Evolutionary conservation across 2,329 filamentous ascomycete species (phyloP).

Genomic region (Claviceps paspali): DNA sequence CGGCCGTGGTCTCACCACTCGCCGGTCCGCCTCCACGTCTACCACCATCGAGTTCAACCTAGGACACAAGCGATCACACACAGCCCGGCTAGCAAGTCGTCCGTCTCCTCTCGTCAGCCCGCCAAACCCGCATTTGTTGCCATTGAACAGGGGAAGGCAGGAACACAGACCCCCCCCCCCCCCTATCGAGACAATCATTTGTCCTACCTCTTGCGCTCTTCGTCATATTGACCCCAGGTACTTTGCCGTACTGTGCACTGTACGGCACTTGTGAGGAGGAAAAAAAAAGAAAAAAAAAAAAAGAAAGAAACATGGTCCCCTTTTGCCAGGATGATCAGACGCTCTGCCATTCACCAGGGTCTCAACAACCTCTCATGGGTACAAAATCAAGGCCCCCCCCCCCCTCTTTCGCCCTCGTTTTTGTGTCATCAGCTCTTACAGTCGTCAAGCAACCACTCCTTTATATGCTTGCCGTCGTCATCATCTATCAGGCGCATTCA

Average conservation of each 20-base stretch:
- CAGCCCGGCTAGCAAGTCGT: neutral
- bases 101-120: neutral
- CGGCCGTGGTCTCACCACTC: constrained; percentile 11
- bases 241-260: constrained; percentile 1
- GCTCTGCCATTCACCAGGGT: constrained; percentile 11
- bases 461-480: constrained; percentile 10
- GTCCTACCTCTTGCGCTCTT: constrained; percentile 12
- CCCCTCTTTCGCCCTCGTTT: constrained; percentile 11
- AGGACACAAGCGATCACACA: neutral
- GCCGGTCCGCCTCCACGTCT: constrained; percentile 5
- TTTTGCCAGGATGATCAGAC: constrained; percentile 12
- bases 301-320: constrained; percentile 14
- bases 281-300: no score
- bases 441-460: constrained; percentile 7
- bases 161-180: constrained; percentile 18
- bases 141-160: constrained; percentile 12
- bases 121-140: neutral
- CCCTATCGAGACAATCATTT: constrained; percentile 18
- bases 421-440: constrained; percentile 9
- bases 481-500: no score
- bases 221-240: constrained; percentile 17
- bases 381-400: constrained; percentile 18
- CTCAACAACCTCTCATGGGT: constrained; percentile 12
- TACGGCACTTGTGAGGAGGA: constrained; percentile 4
- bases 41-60: neutral